phyloP scores from a whole-genome alignment of 108 stramenopile genomes.

The Skeletonema potamos region DNA sequence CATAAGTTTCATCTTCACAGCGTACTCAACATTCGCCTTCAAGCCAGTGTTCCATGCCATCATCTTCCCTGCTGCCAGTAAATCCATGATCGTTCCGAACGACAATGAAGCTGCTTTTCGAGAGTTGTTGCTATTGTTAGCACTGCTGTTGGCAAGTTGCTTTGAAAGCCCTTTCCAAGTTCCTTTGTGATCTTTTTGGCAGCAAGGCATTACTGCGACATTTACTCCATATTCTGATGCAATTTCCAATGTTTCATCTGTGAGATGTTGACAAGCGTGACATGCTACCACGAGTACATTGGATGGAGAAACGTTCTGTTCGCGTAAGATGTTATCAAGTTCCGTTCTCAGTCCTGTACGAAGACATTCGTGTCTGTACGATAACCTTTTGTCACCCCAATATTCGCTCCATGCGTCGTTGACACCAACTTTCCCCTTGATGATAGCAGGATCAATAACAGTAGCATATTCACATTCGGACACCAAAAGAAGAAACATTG shows the following conservation, averaged over 20 bases:
- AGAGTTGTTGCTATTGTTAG: neutral
- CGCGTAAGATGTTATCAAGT: constrained; percentile 36
- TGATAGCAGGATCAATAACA: constrained; percentile 65
- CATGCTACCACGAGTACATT: constrained; percentile 72
- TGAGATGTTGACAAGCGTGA: constrained; percentile 84
- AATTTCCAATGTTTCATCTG: constrained; percentile 69
- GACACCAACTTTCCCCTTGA: constrained; percentile 52
- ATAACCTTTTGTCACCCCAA: constrained; percentile 42
- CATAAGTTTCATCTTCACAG: constrained; percentile 72
- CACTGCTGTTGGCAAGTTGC: constrained; percentile 9
- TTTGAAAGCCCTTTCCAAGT: constrained; percentile 38
- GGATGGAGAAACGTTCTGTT: neutral
- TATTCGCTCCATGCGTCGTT: constrained; percentile 52
- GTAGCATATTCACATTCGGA: constrained; percentile 46
- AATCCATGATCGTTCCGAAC: constrained; percentile 63
- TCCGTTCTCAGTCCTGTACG: constrained; percentile 69
- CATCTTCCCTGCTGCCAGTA: constrained; percentile 69
- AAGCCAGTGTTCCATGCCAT: constrained; percentile 47
- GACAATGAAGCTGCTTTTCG: constrained; percentile 31
- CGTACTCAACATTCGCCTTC: constrained; percentile 41
- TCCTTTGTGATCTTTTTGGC: constrained; percentile 71
- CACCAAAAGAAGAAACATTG: constrained; percentile 66
- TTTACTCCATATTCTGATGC: constrained; percentile 65
- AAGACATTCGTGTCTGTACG: constrained; percentile 75
- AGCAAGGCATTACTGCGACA: constrained; percentile 77